A percentile compares a stretch with the other conserved stretches of the same genome.
phyloP scores from a whole-genome alignment of 805 yeast species.

The Yueomyces sinensis region DNA sequence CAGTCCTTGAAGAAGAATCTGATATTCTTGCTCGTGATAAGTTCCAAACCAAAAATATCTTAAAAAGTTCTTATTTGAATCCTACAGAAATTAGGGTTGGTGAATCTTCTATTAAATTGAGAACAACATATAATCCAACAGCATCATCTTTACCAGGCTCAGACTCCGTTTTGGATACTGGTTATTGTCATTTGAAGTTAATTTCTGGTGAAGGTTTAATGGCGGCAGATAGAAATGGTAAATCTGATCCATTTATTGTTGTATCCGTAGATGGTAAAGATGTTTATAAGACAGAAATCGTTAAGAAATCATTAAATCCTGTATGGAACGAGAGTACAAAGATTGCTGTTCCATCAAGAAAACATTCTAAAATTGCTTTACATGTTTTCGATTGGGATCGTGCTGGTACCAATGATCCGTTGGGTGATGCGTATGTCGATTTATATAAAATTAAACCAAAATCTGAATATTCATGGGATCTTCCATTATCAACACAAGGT shows the following conservation, averaged over 20 bases:
- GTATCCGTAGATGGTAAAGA: slow-evolving; percentile 42
- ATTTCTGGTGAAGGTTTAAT: slow-evolving; percentile 39
- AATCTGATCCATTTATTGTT: slow-evolving; percentile 57
- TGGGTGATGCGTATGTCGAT: slow-evolving; percentile 43
- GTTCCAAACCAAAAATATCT: slow-evolving; percentile 39
- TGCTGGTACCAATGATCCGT: slow-evolving; percentile 50
- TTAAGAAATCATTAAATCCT: slow-evolving; percentile 59
- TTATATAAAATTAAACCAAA: slow-evolving; percentile 35
- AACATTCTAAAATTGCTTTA: slow-evolving; percentile 35
- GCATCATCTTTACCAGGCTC: slow-evolving; percentile 37
- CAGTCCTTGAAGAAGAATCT: slow-evolving; percentile 31
- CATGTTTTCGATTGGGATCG: slow-evolving; percentile 68
- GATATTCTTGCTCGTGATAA: slow-evolving; percentile 40
- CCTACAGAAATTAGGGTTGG: slow-evolving; percentile 35
- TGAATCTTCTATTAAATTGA: slow-evolving; percentile 30
- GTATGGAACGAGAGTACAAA: slow-evolving; percentile 58
- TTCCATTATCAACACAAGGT: slow-evolving; percentile 54
- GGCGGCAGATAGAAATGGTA: slow-evolving; percentile 60
- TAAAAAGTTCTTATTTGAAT: slow-evolving; percentile 33
- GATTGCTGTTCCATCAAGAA: slow-evolving; percentile 51
- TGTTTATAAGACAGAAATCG: slow-evolving; percentile 43
- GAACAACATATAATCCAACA: slow-evolving; percentile 51
- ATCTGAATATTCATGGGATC: slow-evolving; percentile 32
- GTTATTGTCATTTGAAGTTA: slow-evolving; percentile 42
- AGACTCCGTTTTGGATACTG: slow-evolving; percentile 60